Evolutionary conservation across 164 flowering plant species (phyloP), one percentile per base, ranked within the genome.

Genomic region (Dillenia suffruticosa): DNA sequence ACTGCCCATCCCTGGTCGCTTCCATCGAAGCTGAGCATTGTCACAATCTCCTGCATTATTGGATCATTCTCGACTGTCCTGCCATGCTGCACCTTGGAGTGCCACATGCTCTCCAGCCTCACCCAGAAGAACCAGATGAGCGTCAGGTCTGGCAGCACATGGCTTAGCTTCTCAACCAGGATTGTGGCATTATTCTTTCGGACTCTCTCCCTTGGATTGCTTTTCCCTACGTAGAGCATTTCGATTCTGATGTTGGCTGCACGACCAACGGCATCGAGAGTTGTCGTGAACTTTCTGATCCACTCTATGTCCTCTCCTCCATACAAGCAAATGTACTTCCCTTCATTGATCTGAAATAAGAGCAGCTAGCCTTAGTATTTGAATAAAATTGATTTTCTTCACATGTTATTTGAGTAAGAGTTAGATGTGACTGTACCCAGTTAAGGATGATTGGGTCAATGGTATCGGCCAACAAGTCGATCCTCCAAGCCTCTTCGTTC

Each of bases 1-100:
- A 86, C 75, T 2, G 88, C 92, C 96, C 92, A 88, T 0, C 87
- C 87, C 24, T 73, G 64, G 1, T 76, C 78, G 54, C 81, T 78
- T 6, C 78, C 71, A 58, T 82, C 85, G 59, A 61, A 83, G 69
- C 77, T 79, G 15, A 86, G 77, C 74, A 86, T 64, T 1, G 77
- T 71, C 74, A 76, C 70, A 44, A 86, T 69, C 64, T 80, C 84
- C 59, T 76, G 83, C 84, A 80, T 77, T 10, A 81, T 71, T 6
- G 46, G 51, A 58, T 83, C 83, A 48, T 67, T 63, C 51, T 74
- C 82, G 5, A 72, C 68, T 4, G 66, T 65, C 46, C 54, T 69
- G 4, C 84, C 79, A 5, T 72, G 77, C 50, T 80, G 83, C 49
- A 68, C 56, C 70, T 77, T 78, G 12, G 81, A 79, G 72, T 71